Conservation (phyloP, 1,139 yeast genomes). For the Candida neerlandica region DNA sequence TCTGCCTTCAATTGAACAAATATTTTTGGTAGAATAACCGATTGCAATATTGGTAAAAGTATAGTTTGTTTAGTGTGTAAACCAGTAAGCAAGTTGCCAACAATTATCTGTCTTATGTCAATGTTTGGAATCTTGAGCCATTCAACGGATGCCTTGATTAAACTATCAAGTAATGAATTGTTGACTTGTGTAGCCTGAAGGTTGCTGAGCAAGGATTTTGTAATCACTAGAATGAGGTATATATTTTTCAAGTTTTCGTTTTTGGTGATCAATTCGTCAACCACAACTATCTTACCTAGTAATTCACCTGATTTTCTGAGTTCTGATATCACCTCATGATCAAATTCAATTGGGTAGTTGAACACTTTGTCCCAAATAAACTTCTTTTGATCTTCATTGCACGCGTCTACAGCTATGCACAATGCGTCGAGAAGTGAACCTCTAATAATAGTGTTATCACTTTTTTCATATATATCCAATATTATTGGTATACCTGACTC, state of each 20-base stretch:
- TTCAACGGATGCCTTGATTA: conserved; percentile 19
- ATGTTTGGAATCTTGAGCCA: conserved; percentile 30
- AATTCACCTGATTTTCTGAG: conserved; percentile 37
- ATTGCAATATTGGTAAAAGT: conserved; percentile 60
- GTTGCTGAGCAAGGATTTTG: conserved; percentile 34
- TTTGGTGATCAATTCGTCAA: conserved; percentile 18
- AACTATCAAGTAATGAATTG: conserved; percentile 15
- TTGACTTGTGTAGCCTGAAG: conserved; percentile 16
- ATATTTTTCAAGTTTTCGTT: conserved; percentile 23
- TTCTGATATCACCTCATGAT: conserved; percentile 20
- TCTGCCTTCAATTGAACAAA: conserved; percentile 60
- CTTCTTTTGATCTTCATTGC: conserved; percentile 14
- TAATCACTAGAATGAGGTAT: conserved; percentile 36
- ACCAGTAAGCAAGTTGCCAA: conserved; percentile 62
- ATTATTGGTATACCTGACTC: conserved; percentile 10
- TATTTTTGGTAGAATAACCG: conserved; percentile 65
- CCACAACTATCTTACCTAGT: conserved; percentile 26
- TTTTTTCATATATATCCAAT: conserved; percentile 9
- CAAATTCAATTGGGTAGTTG: conserved; percentile 19
- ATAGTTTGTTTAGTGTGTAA: conserved; percentile 64
- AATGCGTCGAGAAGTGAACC: conserved; percentile 36
- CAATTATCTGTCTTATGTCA: conserved; percentile 56
- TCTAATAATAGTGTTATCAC: conserved; percentile 24
- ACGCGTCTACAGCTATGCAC: conserved; percentile 21
- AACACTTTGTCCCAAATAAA: conserved; percentile 23